phyloP scores from a whole-genome alignment of 495 filamentous ascomycete species.

The Achaetomiella virescens region DNA sequence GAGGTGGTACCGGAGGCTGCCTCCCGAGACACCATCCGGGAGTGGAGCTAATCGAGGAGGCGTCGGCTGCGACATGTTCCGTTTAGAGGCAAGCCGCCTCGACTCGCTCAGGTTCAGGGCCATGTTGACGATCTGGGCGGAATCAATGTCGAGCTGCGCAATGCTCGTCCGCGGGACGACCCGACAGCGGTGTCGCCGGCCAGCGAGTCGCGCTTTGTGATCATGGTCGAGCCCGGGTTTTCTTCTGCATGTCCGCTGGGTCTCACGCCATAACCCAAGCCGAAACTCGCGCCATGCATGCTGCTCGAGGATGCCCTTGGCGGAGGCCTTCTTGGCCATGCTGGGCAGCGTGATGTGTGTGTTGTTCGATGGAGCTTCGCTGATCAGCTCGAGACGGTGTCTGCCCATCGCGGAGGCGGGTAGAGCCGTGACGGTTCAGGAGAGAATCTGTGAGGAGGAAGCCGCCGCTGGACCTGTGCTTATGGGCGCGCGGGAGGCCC shows the following conservation, averaged over 20 bases:
- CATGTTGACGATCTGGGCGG: constrained; percentile 82
- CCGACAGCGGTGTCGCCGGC: constrained; percentile 19
- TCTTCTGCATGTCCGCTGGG: constrained; percentile 3
- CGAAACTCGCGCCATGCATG: background rate
- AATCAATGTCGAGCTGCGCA: constrained; percentile 56
- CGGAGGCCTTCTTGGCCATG: constrained; percentile 10
- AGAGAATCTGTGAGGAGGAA: constrained; percentile 42
- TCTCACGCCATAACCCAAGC: background rate
- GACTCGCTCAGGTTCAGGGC: constrained; percentile 85
- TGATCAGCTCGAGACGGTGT: constrained; percentile 8
- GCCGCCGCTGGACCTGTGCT: constrained; percentile 37
- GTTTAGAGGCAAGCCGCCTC: constrained; percentile 54
- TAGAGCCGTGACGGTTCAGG: constrained; percentile 6
- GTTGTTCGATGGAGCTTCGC: constrained; percentile 14
- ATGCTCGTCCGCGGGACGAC: constrained; percentile 18
- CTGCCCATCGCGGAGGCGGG: background rate
- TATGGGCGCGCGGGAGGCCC: constrained; percentile 29
- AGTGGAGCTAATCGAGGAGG: constrained; percentile 41
- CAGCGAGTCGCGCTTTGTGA: constrained; percentile 17
- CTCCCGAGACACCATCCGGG: constrained; percentile 40
- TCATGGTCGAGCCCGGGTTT: constrained; percentile 7
- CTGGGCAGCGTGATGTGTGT: background rate
- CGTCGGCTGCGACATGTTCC: constrained; percentile 46
- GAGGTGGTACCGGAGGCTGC: constrained; percentile 58
- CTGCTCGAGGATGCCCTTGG: constrained; percentile 1